Evolutionary conservation across 2,329 filamentous ascomycete genomes (phyloP).

Genomic region (Neofusicoccum umdonicola): DNA sequence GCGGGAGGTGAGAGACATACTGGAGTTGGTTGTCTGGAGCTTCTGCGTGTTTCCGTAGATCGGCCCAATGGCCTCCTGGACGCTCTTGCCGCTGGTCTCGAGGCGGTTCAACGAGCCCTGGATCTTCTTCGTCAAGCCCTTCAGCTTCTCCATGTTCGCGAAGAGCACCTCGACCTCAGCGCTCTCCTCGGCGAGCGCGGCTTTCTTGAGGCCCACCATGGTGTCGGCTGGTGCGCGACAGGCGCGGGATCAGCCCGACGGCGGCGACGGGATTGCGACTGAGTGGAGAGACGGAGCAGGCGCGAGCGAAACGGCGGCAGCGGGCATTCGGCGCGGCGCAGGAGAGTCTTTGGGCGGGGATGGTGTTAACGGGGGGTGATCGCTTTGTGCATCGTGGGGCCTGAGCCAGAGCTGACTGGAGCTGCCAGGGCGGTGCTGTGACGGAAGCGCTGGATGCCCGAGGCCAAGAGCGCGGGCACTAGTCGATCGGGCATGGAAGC

Average conservation of each 20-base stretch:
- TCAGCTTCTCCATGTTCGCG: conserved; percentile 82
- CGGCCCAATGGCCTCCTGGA: conserved; percentile 87
- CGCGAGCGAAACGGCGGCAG: not conserved
- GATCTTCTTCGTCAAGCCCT: conserved; percentile 91
- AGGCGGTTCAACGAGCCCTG: conserved; percentile 80
- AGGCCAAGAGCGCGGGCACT: conserved; percentile 7
- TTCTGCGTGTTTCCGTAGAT: conserved; percentile 90
- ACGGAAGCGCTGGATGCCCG: conserved; percentile 13
- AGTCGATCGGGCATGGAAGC: conserved; percentile 14
- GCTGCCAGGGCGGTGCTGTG: not conserved
- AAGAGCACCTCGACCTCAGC: conserved; percentile 66
- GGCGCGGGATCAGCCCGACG: conserved; percentile 20
- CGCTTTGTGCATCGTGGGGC: conserved; percentile 17
- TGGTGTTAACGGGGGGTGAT: conserved; percentile 14
- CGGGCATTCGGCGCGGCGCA: conserved; percentile 1
- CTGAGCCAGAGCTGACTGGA: conserved; percentile 8
- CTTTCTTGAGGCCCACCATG: conserved; percentile 57
- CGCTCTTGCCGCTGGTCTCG: conserved; percentile 83
- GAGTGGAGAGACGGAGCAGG: not conserved
- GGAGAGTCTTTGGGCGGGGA: not conserved
- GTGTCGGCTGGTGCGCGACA: conserved; percentile 24
- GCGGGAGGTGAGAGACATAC: conserved; percentile 44
- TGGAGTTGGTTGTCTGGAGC: conserved; percentile 81
- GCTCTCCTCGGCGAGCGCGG: conserved; percentile 63
- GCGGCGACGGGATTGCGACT: not conserved